Percentiles rank a stretch among this genome's conserved stretches.
Evolutionary conservation across 2,329 filamentous ascomycete species (phyloP).

Genomic region (Neonectria faginata): DNA sequence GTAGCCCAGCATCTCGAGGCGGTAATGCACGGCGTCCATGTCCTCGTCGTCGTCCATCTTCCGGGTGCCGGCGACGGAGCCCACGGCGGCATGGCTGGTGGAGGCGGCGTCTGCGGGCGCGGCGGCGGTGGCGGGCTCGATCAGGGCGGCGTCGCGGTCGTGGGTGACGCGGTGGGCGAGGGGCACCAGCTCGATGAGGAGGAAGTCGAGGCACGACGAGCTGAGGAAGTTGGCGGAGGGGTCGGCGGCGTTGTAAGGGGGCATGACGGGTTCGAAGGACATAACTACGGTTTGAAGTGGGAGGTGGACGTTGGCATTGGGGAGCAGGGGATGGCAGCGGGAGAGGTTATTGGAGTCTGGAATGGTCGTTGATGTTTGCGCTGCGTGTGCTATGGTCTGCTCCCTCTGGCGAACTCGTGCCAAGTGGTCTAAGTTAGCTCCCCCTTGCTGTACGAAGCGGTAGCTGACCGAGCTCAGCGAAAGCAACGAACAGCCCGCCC

Average conservation of each 20-base stretch:
- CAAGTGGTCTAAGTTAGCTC: background rate
- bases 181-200: conserved; percentile 96
- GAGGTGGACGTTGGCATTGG: background rate
- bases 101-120: conserved; percentile 37
- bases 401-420: conserved; percentile 12
- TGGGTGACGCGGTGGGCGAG: conserved; percentile 88
- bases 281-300: conserved; percentile 55
- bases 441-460: background rate
- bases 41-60: conserved; percentile 79
- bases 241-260: conserved; percentile 78
- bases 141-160: conserved; percentile 70
- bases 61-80: conserved; percentile 43
- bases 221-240: conserved; percentile 81
- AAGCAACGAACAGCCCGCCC: background rate
- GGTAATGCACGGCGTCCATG: conserved; percentile 84
- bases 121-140: conserved; percentile 43
- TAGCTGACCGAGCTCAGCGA: conserved; percentile 22
- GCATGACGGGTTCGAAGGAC: conserved; percentile 79
- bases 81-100: conserved; percentile 39
- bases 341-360: background rate
- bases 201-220: conserved; percentile 89
- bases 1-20: conserved; percentile 88
- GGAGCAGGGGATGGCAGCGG: background rate
- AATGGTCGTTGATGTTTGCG: conserved; percentile 7
- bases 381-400: conserved; percentile 3